Evolutionary conservation across 2,329 filamentous ascomycete genomes (phyloP), one percentile per base, ranked within the genome.

Genomic region (Epicoccum sorghinum): DNA sequence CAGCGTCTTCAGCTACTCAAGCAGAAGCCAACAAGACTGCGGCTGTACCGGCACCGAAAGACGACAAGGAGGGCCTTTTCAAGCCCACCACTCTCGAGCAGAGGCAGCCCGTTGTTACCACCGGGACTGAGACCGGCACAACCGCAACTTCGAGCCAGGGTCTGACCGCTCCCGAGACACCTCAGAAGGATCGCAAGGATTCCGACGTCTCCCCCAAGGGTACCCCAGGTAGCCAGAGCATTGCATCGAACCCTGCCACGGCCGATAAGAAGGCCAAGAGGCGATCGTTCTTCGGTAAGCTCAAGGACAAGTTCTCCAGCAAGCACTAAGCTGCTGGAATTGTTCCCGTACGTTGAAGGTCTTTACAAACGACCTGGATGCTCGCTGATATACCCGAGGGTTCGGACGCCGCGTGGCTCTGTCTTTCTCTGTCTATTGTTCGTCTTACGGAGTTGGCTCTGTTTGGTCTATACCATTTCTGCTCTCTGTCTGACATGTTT

Each of bases 191-290:
- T 29, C 58, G 64, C 41, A 65, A 64, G 52, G 57, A 68, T 40
- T 66, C 68, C 2, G 62, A 68, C 41, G 60, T 69, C 9, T 68
- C 72, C 18, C 64, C 70, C 45, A 69, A 72, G 61, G 71, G 67
- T 24, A 77, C 76, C 7, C 72, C 77, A n/a, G 74, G 61, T 10
- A 67, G 65, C 51, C 65, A 77, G 47, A 77, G 72, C 53, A 59
- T 71, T 45, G 68, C 60, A 30, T 66, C 55, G 52, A 47, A 29
- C 36, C 68, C 65, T 51, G 66, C 47, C 56, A 62, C 64, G 42
- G 64, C 69, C 12, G 64, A 69, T 42, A 78, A 79, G 74, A 78
- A 79, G 68, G 79, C 78, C 69, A 79, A 79, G 73, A 74, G 78
- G 66, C 74, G 74, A 43, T 76, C 75, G 48, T 73, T 81, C 65